phyloP scores from a whole-genome alignment of 192 early-diverging fungal species.

The Neocallimastix lanati region DNA sequence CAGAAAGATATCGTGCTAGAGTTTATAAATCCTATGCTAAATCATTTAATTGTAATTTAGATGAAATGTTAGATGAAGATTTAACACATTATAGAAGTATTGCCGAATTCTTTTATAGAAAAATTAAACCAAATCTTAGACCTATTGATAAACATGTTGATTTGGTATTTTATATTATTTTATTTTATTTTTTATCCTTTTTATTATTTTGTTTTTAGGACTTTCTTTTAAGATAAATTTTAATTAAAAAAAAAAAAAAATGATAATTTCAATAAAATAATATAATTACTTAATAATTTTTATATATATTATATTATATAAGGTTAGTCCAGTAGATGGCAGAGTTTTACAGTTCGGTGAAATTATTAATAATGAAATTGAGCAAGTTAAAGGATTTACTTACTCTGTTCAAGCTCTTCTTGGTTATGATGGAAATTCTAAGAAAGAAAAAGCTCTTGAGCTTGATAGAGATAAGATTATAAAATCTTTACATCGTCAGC shows the following conservation, averaged over 20 bases:
- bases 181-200: neutral
- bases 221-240: no score
- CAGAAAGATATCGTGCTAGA: constrained; percentile 48
- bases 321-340: constrained; percentile 82
- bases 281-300: no score
- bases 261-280: no score
- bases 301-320: no score
- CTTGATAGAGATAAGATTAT: constrained; percentile 3
- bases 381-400: constrained; percentile 86
- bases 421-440: constrained; percentile 18
- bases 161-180: constrained; percentile 38
- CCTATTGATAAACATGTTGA: constrained; percentile 43
- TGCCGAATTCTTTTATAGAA: constrained; percentile 82
- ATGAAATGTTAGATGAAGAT: constrained; percentile 78
- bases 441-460: constrained; percentile 5
- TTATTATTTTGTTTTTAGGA: neutral
- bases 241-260: no score
- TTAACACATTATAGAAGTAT: constrained; percentile 66
- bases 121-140: constrained; percentile 33
- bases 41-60: constrained; percentile 78
- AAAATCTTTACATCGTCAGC: neutral
- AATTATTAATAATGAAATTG: constrained; percentile 54
- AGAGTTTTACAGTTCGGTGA: constrained; percentile 74
- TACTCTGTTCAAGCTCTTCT: constrained; percentile 80
- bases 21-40: constrained; percentile 62